A percentile compares a stretch with the other conserved stretches of the same genome.
Evolutionary conservation across 768 basidiomycete genomes (phyloP).

Genomic region (Amanita exitialis): DNA sequence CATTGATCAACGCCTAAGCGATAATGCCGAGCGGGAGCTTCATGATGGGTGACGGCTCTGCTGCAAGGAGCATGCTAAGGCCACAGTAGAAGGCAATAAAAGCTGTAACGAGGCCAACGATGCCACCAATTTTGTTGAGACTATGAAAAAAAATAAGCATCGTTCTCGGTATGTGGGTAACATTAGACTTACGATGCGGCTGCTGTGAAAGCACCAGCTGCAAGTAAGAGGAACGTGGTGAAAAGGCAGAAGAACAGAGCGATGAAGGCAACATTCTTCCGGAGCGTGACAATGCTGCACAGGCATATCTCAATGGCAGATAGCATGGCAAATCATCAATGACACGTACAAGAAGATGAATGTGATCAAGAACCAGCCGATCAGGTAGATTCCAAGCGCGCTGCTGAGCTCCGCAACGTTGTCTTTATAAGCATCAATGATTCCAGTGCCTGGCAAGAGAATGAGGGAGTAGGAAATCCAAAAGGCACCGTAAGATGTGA

Average conservation of each 20-base stretch:
- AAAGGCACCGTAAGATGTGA: slow-evolving; percentile 78
- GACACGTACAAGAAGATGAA: slow-evolving; percentile 50
- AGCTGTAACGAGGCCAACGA: slow-evolving; percentile 32
- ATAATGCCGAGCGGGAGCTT: slow-evolving; percentile 29
- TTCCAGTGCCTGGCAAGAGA: slow-evolving; percentile 59
- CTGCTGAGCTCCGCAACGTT: slow-evolving; percentile 25
- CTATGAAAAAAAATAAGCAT: neutral
- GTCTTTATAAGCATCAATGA: slow-evolving; percentile 39
- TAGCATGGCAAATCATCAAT: neutral
- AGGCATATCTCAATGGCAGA: neutral
- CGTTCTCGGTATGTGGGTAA: neutral
- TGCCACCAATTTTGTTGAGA: slow-evolving; percentile 33
- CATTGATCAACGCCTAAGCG: neutral
- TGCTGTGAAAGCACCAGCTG: slow-evolving; percentile 25
- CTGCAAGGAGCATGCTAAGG: slow-evolving; percentile 29
- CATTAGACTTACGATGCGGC: slow-evolving; percentile 17
- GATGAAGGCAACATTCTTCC: slow-evolving; percentile 30
- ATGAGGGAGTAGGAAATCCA: slow-evolving; percentile 80
- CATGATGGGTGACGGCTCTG: slow-evolving; percentile 27
- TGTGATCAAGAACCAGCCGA: slow-evolving; percentile 70
- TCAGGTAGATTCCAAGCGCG: slow-evolving; percentile 68
- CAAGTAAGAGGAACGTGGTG: slow-evolving; percentile 31
- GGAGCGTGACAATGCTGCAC: slow-evolving; percentile 25
- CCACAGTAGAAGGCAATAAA: slow-evolving; percentile 40
- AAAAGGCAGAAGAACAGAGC: slow-evolving; percentile 25